Base-by-base conservation (phyloP, 495 filamentous ascomycete genomes). In the Aspergillus bridgeri region DNA sequence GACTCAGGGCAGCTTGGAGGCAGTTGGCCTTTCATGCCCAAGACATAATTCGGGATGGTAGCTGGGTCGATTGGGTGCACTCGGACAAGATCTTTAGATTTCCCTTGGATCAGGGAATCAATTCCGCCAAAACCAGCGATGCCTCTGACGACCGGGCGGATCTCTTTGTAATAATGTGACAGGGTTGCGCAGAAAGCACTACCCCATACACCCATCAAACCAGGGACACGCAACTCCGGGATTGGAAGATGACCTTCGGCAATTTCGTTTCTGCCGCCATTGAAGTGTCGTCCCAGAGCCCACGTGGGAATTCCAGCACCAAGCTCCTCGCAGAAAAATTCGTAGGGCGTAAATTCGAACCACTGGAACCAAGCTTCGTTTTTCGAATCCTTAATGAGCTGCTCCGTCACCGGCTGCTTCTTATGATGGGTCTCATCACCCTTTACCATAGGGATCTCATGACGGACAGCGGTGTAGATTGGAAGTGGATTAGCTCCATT, bases 291-390 rank as follows among this genome's bases (percentile, higher is more conserved):
- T 20, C 94, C 94, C 56, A 98, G 74, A 7, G 91, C 89, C 92
- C 92, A 98, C 0, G 89, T 96, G 0, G 94, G 94, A 58, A 98
- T 97, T 13, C 94, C 92, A 18, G 93, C 93, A 49, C 79, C 77
- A 27, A 89, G 86, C 59, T 98, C 94, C 68, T 98, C 94, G 66
- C 91, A 96, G 70, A 91, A 97, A 62, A 98, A 86, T 71, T 98
- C 94, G 62, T 96, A 98, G 0, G 94, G 94, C 0, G 91, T 96
- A 56, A 92, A 85, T 60, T 98, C 94, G 62, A 96, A 98, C 94
- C 94, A 98, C 64, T 98, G 93, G 61, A 98, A 98, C 90, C 92
- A 98, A 3, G 89, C 80, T 66, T 94, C 85, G 51, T 79, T 81
- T 61, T 82, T 85, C 3, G 90, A 86, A 51, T 83, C 80, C 54